These are phyloP conservation scores for Panaeolus papilionaceus DNA, from an alignment of 768 basidiomycete species.

Conservation along the genomic window DNA sequence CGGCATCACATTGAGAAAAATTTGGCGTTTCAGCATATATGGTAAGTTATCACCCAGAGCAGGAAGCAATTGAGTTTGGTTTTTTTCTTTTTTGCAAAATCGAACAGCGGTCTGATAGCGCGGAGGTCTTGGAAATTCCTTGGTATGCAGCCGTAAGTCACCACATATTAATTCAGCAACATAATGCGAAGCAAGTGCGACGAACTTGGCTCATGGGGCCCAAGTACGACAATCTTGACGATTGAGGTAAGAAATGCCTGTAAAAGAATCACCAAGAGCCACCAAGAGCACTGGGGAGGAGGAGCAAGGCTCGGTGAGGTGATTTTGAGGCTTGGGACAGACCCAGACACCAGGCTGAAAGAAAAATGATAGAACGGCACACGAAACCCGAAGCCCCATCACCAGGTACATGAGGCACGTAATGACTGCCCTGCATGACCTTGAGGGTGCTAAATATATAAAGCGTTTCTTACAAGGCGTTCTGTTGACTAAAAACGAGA, in stretches of 20 bases:
- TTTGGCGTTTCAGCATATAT: slow-evolving; percentile 2
- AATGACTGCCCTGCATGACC: not conserved
- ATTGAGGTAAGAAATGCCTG: slow-evolving; percentile 9
- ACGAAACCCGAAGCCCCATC: slow-evolving; percentile 9
- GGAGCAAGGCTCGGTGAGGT: not conserved
- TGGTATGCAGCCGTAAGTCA: not conserved
- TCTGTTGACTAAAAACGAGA: not conserved
- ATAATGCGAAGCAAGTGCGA: not conserved
- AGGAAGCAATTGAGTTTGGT: slow-evolving; percentile 4
- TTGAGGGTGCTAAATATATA: not conserved
- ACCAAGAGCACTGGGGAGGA: not conserved
- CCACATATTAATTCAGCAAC: not conserved
- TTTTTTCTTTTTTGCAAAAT: not conserved
- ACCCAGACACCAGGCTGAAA: not conserved
- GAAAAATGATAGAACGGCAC: not conserved
- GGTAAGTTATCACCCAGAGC: not conserved
- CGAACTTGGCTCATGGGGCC: not conserved
- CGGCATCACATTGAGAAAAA: slow-evolving; percentile 6
- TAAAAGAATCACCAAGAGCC: not conserved
- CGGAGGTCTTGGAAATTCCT: not conserved
- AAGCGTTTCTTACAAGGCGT: not conserved
- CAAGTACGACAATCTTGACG: slow-evolving; percentile 5
- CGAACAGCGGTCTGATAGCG: not conserved
- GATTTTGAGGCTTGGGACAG: not conserved
- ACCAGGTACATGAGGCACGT: slow-evolving; percentile 8